Base-by-base conservation (phyloP, 345 rosid species). In the Citrus hindsii region DNA sequence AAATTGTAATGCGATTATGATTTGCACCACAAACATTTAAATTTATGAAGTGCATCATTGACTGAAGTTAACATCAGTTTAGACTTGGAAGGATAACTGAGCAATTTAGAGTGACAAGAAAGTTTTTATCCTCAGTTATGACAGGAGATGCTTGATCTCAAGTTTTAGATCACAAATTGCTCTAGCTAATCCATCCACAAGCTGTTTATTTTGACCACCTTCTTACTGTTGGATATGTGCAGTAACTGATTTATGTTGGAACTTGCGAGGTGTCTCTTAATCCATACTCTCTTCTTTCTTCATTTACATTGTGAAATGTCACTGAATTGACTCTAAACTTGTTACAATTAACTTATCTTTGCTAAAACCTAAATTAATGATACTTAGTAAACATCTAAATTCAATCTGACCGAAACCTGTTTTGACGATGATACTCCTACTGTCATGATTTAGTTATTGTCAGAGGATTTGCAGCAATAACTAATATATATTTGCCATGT, bases 401-500 rank as follows among this genome's bases (percentile, higher is more conserved):
- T 14, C 22, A 53, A 18, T 67, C 9, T 35, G 67, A 56, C 12
- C 10, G 12, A 24, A 38, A 38, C 53, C 27, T 67, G 38, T 76
- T 37, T 5, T 38, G 22, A 33, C 53, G 14, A 7, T 6, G 16
- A 75, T n/a, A 14, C 9, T 46, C 14, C 40, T 53, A 35, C 63
- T 32, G 12, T 64, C 9, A 42, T 19, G 7, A 7, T 64, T 18
- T 72, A 25, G 2, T 18, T 32, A 19, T 16, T 63, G 53, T 27
- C 21, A 18, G 33, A 56, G 64, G 42, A 24, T 30, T 53, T 65
- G 40, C 69, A 46, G 63, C 22, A 46, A 46, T 46, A 46, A 46
- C 51, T 40, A 19, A 24, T 71, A 67, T 42, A 61, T 55, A 69
- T 67, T 79, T 53, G 65, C 32, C 69, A 60, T 79, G 48, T 69